Evolutionary conservation across 2,329 filamentous ascomycete species (phyloP), one percentile per base, ranked within the genome.

Genomic region (Aspergillus sp.): DNA sequence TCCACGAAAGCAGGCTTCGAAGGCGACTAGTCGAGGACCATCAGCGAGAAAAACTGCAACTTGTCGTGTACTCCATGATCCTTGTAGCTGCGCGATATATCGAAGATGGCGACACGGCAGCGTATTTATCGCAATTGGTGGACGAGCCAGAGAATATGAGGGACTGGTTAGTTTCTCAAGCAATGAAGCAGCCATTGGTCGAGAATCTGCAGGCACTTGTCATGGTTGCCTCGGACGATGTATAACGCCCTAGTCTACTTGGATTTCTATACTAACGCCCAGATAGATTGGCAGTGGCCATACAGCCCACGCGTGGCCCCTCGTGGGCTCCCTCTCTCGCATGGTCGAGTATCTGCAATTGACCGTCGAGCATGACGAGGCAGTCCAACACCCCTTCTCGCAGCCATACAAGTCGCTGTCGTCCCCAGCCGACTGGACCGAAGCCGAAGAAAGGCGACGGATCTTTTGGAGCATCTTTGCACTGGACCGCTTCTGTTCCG

Each of bases 391-490:
- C 23, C 55, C 67, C 4, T 53, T 73, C 44, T 60, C 70, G 0
- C 67, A 71, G 6, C 65, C 71, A 33, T 65, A 67, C 44, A 48
- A 65, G 12, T 64, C 65, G 50, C 55, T 78, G 0, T 63, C 68
- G 17, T 55, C 65, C 24, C 43, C 75, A 1, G 60, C 66, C 21
- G 64, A 60, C 58, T 76, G 74, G 75, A 69, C 64, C 1, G 75
- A 75, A 41, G 64, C 66, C 2, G 77, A 78, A 59, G 75, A 77
- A 56, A 62, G 75, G 6, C 65, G 77, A 2, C 63, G 76, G 0
- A 70, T 79, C 3, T 79, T 78, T 54, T 78, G 76, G 75, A 75
- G 71, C 12, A 68, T 77, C 3, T 80, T 68, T 74, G 70, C 63
- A 66, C 66, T 67, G 57, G 75, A 79, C 39, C 66, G 75, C 6